These are phyloP conservation scores for Tulasnella sp. DNA, from an alignment of 768 basidiomycete genomes.

Conservation along the genomic window DNA sequence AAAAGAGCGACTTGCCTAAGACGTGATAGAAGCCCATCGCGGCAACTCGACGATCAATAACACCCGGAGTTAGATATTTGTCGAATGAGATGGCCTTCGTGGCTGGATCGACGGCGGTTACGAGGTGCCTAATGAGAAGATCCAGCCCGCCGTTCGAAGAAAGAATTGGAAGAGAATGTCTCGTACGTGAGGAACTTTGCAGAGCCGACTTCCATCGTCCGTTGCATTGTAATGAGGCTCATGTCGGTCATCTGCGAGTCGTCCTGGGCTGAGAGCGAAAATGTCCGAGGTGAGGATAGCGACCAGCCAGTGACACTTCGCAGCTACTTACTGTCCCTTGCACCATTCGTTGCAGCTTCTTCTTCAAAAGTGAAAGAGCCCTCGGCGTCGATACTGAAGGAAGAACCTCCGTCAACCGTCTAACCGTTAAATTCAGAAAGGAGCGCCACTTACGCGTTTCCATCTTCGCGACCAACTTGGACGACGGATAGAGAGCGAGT, in stretches of 20 bases:
- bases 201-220: neutral
- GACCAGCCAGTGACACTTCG: neutral
- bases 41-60: constrained; percentile 66
- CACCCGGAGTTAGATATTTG: constrained; percentile 44
- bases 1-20: constrained; percentile 39
- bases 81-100: constrained; percentile 37
- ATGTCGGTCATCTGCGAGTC: constrained; percentile 4
- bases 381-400: neutral
- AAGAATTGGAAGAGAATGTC: neutral
- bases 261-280: neutral
- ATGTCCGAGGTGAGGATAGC: neutral
- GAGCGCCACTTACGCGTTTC: neutral
- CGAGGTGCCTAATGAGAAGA: constrained; percentile 42
- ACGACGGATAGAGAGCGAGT: neutral
- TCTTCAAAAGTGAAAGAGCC: neutral
- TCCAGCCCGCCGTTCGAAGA: neutral
- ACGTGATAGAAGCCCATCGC: constrained; percentile 79
- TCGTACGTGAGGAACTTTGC: neutral
- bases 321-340: neutral
- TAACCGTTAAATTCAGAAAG: too few species aligned
- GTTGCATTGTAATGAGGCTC: constrained; percentile 3
- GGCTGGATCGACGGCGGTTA: constrained; percentile 54
- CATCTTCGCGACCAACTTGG: neutral
- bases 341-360: neutral
- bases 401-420: too few species aligned